Conservation (phyloP, 2,329 filamentous ascomycete species). For the Pseudomassariella vexata region DNA sequence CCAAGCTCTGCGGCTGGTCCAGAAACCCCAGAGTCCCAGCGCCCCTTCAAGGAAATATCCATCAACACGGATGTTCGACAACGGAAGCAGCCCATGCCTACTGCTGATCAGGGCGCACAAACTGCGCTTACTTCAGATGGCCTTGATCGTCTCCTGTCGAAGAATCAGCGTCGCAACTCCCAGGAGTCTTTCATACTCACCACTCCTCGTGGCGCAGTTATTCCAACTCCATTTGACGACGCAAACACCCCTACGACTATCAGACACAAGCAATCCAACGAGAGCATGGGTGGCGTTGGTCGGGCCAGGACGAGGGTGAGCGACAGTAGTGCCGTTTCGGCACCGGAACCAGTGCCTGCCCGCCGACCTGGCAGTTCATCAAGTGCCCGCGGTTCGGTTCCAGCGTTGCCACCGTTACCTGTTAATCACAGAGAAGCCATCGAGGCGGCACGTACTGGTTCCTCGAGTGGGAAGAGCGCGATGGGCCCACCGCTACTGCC, state of each 20-base stretch:
- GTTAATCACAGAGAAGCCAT: conserved; percentile 79
- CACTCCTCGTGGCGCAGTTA: conserved; percentile 10
- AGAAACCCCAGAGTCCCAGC: conserved; percentile 49
- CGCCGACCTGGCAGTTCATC: conserved; percentile 66
- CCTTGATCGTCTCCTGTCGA: conserved; percentile 66
- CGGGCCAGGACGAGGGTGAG: conserved; percentile 30
- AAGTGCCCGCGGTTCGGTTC: conserved; percentile 48
- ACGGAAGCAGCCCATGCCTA: conserved; percentile 36
- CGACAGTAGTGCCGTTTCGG: conserved; percentile 28
- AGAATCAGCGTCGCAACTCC: conserved; percentile 36
- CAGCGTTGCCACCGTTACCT: conserved; percentile 65
- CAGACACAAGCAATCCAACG: conserved; percentile 40
- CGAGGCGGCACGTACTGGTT: conserved; percentile 64
- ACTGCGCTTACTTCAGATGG: conserved; percentile 77
- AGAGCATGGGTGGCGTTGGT: conserved; percentile 40
- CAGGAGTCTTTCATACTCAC: conserved; percentile 15
- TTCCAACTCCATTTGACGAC: conserved; percentile 19
- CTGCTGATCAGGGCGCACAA: conserved; percentile 70
- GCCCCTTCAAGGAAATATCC: conserved; percentile 58
- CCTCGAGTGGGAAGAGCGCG: conserved; percentile 39
- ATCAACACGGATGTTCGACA: conserved; percentile 42
- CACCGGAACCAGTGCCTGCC: conserved; percentile 27
- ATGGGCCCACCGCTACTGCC: conserved; percentile 87
- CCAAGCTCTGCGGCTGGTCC: conserved; percentile 31
- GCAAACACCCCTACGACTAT: conserved; percentile 31